These are phyloP conservation scores for Albugo laibachii DNA, from an alignment of 352 stramenopile species.

Conservation along the genomic window DNA sequence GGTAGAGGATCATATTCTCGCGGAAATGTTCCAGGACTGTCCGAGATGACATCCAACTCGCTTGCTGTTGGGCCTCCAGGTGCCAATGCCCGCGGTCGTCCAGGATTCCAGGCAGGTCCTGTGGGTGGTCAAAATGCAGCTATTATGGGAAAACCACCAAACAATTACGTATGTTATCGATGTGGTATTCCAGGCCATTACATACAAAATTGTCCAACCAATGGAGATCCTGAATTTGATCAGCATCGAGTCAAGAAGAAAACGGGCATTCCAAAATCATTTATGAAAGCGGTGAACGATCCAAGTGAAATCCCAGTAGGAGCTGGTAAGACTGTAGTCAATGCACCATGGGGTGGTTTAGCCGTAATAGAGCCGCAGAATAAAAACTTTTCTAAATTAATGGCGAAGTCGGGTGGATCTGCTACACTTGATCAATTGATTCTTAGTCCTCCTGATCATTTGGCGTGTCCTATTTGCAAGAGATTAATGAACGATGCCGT, in stretches of 20 bases:
- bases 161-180: conserved; percentile 74
- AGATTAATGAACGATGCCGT: conserved; percentile 74
- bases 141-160: conserved; percentile 36
- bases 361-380: conserved; percentile 81
- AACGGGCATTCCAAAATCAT: conserved; percentile 75
- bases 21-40: conserved; percentile 18
- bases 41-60: conserved; percentile 8
- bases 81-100: conserved; percentile 12
- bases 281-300: conserved; percentile 77
- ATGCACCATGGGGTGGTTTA: conserved; percentile 64
- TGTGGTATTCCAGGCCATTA: conserved; percentile 71
- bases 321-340: conserved; percentile 73
- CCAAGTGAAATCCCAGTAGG: conserved; percentile 67
- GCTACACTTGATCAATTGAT: conserved; percentile 81
- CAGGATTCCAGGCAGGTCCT: conserved; percentile 25
- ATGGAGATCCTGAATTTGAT: conserved; percentile 73
- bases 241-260: conserved; percentile 78
- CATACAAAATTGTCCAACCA: conserved; percentile 79
- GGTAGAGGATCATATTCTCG: conserved; percentile 16
- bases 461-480: conserved; percentile 78
- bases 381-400: conserved; percentile 86
- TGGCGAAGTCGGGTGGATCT: conserved; percentile 71
- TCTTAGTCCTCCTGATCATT: conserved; percentile 75
- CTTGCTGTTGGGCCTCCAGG: conserved; percentile 16
- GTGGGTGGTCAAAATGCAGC: conserved; percentile 9